Evolutionary conservation across 495 filamentous ascomycete genomes (phyloP).

Genomic region (Hypoxylon perforatum): DNA sequence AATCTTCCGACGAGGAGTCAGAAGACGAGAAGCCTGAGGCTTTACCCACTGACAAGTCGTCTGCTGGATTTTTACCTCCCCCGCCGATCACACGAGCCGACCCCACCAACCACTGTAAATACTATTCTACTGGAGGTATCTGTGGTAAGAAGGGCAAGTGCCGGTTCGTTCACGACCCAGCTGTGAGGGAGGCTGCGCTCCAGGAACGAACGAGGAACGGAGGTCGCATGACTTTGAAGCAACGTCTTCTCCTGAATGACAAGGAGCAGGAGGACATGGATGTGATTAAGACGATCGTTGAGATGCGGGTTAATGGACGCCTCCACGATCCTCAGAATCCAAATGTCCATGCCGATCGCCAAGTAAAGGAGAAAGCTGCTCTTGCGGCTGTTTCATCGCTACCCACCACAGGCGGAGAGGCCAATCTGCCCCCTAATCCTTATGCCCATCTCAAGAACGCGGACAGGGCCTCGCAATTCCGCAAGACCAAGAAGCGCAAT

Average conservation of each 20-base stretch:
- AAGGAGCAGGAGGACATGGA: conserved; percentile 67
- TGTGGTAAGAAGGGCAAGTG: conserved; percentile 74
- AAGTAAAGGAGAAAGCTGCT: conserved; percentile 27
- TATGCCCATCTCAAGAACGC: conserved; percentile 41
- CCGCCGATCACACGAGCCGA: conserved; percentile 61
- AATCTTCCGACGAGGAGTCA: conserved; percentile 52
- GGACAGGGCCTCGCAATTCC: conserved; percentile 19
- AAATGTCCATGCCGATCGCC: conserved; percentile 18
- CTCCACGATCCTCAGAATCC: conserved; percentile 41
- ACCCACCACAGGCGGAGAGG: conserved; percentile 43
- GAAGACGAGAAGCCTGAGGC: conserved; percentile 63
- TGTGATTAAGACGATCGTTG: conserved; percentile 61
- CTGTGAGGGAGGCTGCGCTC: conserved; percentile 63
- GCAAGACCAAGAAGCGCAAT: conserved; percentile 36
- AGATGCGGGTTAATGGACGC: conserved; percentile 46
- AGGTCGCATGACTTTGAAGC: conserved; percentile 65
- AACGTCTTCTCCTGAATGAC: conserved; percentile 66
- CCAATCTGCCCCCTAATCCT: conserved; percentile 46
- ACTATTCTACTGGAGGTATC: conserved; percentile 68
- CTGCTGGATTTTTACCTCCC: conserved; percentile 45
- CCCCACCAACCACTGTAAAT: conserved; percentile 68
- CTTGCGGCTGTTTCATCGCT: conserved; percentile 36
- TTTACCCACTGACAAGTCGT: conserved; percentile 46
- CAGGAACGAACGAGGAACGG: conserved; percentile 64
- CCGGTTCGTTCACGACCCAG: conserved; percentile 68